Evolutionary conservation across 306 rosid genomes (phyloP).

Genomic region (Malus sylvestris): DNA sequence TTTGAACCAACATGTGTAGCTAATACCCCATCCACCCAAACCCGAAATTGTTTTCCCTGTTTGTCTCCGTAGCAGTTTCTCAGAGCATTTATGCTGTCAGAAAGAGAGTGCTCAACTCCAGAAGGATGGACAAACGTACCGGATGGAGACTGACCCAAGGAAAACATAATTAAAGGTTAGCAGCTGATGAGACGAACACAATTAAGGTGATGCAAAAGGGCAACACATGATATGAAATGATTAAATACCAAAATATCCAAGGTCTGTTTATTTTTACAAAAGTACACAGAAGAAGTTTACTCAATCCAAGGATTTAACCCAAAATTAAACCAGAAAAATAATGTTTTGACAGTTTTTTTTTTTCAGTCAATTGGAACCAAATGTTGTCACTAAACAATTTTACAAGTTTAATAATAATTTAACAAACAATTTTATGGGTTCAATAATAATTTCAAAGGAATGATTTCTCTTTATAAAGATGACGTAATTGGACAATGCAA

Average conservation of each 20-base stretch:
- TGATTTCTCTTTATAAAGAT: not conserved
- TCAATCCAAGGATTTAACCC: not conserved
- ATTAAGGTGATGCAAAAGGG: not conserved
- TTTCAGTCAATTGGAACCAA: not conserved
- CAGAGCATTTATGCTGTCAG: conserved; percentile 28
- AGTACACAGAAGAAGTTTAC: not conserved
- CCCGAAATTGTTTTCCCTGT: conserved; percentile 60
- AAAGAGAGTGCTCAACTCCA: conserved; percentile 42
- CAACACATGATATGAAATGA: not conserved
- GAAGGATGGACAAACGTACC: conserved; percentile 58
- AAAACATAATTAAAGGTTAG: conserved; percentile 5
- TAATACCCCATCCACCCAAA: conserved; percentile 60
- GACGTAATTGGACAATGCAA: not conserved
- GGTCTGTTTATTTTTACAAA: not conserved
- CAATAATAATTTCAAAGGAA: not conserved
- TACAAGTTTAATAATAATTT: not conserved
- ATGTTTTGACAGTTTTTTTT: not conserved
- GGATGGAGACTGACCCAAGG: conserved; percentile 43
- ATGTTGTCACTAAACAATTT: not conserved
- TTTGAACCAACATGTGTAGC: conserved; percentile 43
- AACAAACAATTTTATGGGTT: not conserved
- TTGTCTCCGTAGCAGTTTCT: conserved; percentile 54
- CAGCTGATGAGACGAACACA: not conserved
- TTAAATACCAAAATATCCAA: not conserved
- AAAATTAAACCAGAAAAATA: not conserved